Base-by-base conservation (phyloP, 2,329 filamentous ascomycete genomes). In the Aspergillus texensis region DNA sequence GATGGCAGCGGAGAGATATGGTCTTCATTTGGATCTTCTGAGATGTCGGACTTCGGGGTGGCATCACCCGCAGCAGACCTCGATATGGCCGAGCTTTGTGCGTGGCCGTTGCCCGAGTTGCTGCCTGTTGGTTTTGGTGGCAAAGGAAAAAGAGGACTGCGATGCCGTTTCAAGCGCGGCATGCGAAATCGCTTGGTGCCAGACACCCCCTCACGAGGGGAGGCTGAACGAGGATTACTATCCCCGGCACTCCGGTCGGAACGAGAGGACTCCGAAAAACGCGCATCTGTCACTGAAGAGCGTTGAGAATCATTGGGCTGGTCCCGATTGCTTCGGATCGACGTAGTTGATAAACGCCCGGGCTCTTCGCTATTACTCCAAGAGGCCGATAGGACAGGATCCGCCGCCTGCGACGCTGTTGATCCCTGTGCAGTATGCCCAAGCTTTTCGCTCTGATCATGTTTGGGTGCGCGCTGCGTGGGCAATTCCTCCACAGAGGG, bases 241-340 rank as follows among this genome's bases (percentile, higher is more conserved):
- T 94, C 90, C 48, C 85, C 88, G 19, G 89, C 91, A 78, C 92
- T 96, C 52, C 87, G 91, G 76, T 97, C 94, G 32, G 94, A 97
- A 68, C 91, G 87, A 2, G 93, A 97, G 1, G 94, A 97, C 72
- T 97, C 94, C 6, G 92, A 95, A 32, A 91, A 80, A 46, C 92
- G 84, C 66, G 86, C 85, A 34, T 87, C 81, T 12, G 89, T 87
- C 24, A 91, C 82, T 9, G 88, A 87, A 3, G 87, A 83, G 16
- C 88, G 86, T 62, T 83, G 83, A 30, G 83, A 81, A 65, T 90
- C 88, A 65, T 89, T 87, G 53, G 85, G 83, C 62, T 89, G 89
- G 32, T 86, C 83, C 61, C 87, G 83, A 68, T 81, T 70, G 65
- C 73, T 77, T 46, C 77, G 74, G 32, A 81, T 77, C n/a, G 81